Base-by-base conservation (phyloP, 73 alveolate genomes). In the Breviolum minutum region DNA sequence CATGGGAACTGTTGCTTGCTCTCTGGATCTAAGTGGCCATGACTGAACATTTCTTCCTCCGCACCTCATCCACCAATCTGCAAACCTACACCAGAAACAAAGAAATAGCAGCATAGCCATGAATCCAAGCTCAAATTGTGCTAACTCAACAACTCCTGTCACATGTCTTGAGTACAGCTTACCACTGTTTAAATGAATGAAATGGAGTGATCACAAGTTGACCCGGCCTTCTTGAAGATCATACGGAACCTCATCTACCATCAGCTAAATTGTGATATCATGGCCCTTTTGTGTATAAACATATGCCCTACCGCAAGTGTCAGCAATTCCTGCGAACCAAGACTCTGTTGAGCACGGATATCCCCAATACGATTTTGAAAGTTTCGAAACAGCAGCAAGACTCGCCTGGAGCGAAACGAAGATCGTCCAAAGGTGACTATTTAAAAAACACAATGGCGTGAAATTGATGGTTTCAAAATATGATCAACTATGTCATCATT, bases 61-160 rank as follows among this genome's bases (percentile, higher is more conserved):
- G 32, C 19, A 89, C 97, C 97, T 92, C 97, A 68, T 74, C 83
- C 90, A 92, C 97, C 66, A 92, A 40, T 26, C 97, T 79, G 97
- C 97, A 92, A 64, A 92, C 97, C 97, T 92, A 89, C 85, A 11
- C 29, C 16, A 63, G 30, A 12, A 63, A 9, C 22, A 14, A 12
- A 60, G 9, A 71, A 71, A 40, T 40, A 3, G 54, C 54, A 40
- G 54, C 54, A 40, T 40, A 40, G 54, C 54, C 54, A 40, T 40
- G 54, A 0, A 40, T 40, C 54, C 54, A 40, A 2, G 54, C 54
- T 40, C 54, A 40, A 40, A 40, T 40, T 40, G 54, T 40, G 54
- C 54, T 40, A 40, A 40, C 54, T 40, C 54, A 40, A 40, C 54
- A 40, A 40, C 3, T 40, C 54, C 54, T 40, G 54, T 40, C 54